Base-by-base conservation (phyloP, 371 early-diverging fungal genomes). In the Mucor plumbeus region DNA sequence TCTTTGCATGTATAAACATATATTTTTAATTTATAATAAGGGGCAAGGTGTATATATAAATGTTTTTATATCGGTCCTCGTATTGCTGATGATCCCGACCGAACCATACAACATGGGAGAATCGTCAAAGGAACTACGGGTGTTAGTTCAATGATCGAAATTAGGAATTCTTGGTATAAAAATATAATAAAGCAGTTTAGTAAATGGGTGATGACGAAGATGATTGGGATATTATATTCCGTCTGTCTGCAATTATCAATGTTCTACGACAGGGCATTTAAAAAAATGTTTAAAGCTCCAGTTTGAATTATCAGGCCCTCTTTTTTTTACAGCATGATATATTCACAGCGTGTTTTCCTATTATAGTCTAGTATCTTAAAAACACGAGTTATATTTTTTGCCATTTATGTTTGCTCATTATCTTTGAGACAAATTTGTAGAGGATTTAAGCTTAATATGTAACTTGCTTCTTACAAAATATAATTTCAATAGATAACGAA, bases 401-500 rank as follows among this genome's bases (percentile, higher is more conserved):
- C 26, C 50, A 50, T 50, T 50, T 50, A 50, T 50, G 50, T 26
- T 17, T 50, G 50, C 4, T 50, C 50, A 48, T 48, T 48, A 50
- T 50, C 50, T 50, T 21, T 8, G 17, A 21, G 50, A 11, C 26
- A 26, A 50, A 8, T 21, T 44, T 44, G 26, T 50, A 26, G 11
- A 50, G 50, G 21, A 50, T 50, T 26, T 50, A 26, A 21, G 26
- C 50, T 50, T 26, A 50, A 21, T 21, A 10, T 50, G 50, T 50
- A 50, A 50, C 26, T 50, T 21, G 7, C 11, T 21, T 8, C 13
- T 50, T 50, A 50, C 50, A 50, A 7, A 10, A 50, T 19, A 50
- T 50, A 11, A 21, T 21, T 26, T 26, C 26, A 26, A 11, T 26
- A 50, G 50, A 50, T 26, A 50, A 26, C 26, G 50, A 50, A 50